phyloP scores from a whole-genome alignment of 2,329 filamentous ascomycete species.

The Macrophomina tecta region DNA sequence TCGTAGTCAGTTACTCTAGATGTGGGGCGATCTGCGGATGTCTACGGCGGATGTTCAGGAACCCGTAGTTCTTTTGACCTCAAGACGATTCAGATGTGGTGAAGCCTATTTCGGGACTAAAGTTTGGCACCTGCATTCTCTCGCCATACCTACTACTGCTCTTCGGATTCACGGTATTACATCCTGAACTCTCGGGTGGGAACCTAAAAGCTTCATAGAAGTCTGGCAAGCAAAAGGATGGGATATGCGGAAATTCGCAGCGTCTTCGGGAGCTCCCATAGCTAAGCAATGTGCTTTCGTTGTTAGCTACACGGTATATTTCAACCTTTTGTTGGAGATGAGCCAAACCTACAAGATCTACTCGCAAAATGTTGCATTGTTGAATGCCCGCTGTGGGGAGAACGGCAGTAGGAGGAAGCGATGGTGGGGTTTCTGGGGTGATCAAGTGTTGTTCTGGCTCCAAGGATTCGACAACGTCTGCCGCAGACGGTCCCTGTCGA shows the following conservation, averaged over 20 bases:
- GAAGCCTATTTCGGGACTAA: not conserved
- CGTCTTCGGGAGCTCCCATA: too few species aligned
- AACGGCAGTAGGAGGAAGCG: not conserved
- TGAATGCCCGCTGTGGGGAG: not conserved
- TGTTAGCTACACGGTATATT: too few species aligned
- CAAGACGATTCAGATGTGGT: conserved; percentile 1
- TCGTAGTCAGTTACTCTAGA: not conserved
- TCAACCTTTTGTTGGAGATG: not conserved
- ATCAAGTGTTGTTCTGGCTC: not conserved
- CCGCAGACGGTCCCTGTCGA: not conserved
- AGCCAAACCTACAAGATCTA: not conserved
- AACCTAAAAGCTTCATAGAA: not conserved
- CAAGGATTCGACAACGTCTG: not conserved
- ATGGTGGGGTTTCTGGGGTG: not conserved
- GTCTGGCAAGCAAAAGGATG: not conserved
- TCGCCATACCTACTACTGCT: not conserved
- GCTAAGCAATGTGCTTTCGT: too few species aligned
- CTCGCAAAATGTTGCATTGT: not conserved
- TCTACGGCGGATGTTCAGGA: not conserved
- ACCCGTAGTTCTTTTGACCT: not conserved
- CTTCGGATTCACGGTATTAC: not conserved
- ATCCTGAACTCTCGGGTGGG: not conserved
- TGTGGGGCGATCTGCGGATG: conserved; percentile 3
- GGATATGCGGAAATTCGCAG: not conserved
- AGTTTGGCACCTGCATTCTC: not conserved